These are phyloP conservation scores for Pseudocercospora fijiensis DNA, from an alignment of 2,329 filamentous ascomycete species.

Conservation along the genomic window DNA sequence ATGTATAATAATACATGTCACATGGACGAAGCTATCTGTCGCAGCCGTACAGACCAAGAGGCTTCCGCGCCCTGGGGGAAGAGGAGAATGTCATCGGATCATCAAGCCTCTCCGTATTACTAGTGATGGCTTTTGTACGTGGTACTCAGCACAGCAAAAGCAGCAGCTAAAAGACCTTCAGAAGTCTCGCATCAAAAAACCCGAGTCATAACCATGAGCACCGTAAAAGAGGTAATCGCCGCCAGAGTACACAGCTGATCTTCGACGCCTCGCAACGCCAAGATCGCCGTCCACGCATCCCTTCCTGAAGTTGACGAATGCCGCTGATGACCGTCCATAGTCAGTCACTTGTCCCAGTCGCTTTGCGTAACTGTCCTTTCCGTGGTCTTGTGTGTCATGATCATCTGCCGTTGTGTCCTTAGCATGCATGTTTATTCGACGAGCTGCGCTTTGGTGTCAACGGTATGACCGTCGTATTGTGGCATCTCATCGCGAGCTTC, in stretches of 20 bases:
- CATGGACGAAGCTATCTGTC: not conserved
- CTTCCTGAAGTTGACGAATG: constrained; percentile 3
- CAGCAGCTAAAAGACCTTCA: constrained; percentile 1
- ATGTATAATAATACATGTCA: not conserved
- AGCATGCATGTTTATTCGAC: constrained; percentile 5
- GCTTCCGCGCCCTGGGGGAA: not conserved
- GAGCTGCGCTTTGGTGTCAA: constrained; percentile 9
- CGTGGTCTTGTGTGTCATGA: constrained; percentile 7
- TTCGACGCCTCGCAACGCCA: constrained; percentile 8
- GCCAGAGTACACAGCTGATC: constrained; percentile 2
- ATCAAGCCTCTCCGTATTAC: constrained; percentile 9
- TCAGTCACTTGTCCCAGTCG: not conserved
- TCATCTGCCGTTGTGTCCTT: constrained; percentile 7
- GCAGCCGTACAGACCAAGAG: not conserved
- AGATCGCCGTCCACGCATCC: constrained; percentile 15
- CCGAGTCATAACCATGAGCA: constrained; percentile 11
- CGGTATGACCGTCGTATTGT: constrained; percentile 3
- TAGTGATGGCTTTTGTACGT: constrained; percentile 11
- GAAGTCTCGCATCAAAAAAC: not conserved
- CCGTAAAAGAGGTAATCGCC: constrained; percentile 3
- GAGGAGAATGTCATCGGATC: not conserved
- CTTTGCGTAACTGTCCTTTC: constrained; percentile 2
- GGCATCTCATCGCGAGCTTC: constrained; percentile 13
- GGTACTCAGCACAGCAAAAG: constrained; percentile 7
- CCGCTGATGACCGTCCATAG: constrained; percentile 1